These are phyloP conservation scores for Backusella psychrophila DNA, from an alignment of 192 early-diverging fungal genomes.

Conservation along the genomic window DNA sequence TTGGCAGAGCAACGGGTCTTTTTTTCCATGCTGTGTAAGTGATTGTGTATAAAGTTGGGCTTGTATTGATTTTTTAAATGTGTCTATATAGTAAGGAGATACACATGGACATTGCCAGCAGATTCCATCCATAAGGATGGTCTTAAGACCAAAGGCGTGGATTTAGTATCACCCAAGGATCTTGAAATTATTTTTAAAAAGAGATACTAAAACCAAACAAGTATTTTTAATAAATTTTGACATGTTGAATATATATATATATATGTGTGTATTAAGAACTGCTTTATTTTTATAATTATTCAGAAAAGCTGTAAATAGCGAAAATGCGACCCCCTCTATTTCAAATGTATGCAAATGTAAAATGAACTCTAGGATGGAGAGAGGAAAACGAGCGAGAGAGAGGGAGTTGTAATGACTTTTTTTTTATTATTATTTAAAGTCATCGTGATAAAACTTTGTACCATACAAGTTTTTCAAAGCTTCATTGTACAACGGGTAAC, in stretches of 20 bases:
- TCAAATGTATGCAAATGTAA: too few relatives aligned
- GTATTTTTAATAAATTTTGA: too few relatives aligned
- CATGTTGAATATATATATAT: too few relatives aligned
- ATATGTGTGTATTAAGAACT: too few relatives aligned
- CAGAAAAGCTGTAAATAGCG: too few relatives aligned
- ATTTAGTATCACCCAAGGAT: neutral
- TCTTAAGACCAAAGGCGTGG: neutral
- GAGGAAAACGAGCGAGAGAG: too few relatives aligned
- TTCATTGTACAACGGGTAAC: neutral
- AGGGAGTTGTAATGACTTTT: too few relatives aligned
- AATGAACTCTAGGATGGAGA: too few relatives aligned
- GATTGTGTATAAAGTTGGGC: neutral
- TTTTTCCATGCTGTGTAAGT: conserved; percentile 42
- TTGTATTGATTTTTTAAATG: neutral
- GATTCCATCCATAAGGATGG: conserved; percentile 28
- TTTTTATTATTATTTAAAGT: neutral
- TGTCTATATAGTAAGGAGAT: conserved; percentile 16
- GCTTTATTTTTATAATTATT: too few relatives aligned
- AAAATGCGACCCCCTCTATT: too few relatives aligned
- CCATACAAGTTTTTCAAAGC: neutral
- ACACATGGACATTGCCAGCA: conserved; percentile 7
- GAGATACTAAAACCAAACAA: conserved; percentile 10
- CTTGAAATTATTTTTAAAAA: conserved; percentile 8
- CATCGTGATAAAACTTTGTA: neutral
- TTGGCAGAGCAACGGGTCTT: conserved; percentile 56